Conservation (phyloP, 2,329 filamentous ascomycete species). For the Teratosphaeria epicoccoides region DNA sequence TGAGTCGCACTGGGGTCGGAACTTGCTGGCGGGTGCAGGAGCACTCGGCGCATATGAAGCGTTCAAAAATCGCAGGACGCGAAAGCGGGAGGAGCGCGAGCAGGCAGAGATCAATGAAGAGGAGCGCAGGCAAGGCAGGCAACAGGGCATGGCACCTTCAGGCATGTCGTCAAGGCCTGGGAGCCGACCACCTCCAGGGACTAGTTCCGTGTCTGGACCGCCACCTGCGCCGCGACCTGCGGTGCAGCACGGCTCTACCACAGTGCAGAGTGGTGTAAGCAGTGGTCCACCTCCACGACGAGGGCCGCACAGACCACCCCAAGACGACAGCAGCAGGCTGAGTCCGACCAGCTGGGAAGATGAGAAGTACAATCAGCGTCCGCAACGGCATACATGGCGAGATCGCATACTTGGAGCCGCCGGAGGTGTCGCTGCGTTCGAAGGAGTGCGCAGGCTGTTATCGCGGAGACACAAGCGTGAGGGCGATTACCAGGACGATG, state of each 20-base stretch:
- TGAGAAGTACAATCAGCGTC: constrained; percentile 31
- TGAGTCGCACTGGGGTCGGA: constrained; percentile 30
- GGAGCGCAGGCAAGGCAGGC: constrained; percentile 2
- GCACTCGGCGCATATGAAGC: constrained; percentile 49
- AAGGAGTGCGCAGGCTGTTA: constrained; percentile 46
- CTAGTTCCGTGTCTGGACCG: not conserved
- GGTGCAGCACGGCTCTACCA: constrained; percentile 6
- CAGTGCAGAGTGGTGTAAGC: constrained; percentile 4
- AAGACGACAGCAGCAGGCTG: constrained; percentile 12
- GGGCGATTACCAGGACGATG: constrained; percentile 43
- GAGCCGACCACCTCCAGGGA: constrained; percentile 8
- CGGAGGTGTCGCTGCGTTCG: constrained; percentile 32
- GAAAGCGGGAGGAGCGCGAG: constrained; percentile 26
- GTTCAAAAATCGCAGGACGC: constrained; percentile 30
- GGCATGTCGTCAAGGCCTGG: constrained; percentile 4
- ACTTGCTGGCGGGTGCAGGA: constrained; percentile 43
- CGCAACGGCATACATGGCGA: constrained; percentile 31
- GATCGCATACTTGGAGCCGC: constrained; percentile 36
- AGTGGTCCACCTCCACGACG: constrained; percentile 2
- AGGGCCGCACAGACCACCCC: not conserved
- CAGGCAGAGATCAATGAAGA: constrained; percentile 7
- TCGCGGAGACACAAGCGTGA: constrained; percentile 39
- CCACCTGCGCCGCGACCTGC: constrained; percentile 8
- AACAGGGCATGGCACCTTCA: not conserved
- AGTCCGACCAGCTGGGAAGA: constrained; percentile 26